Evolutionary conservation across 2,329 filamentous ascomycete species (phyloP).

Genomic region (Cladosporium sp.): DNA sequence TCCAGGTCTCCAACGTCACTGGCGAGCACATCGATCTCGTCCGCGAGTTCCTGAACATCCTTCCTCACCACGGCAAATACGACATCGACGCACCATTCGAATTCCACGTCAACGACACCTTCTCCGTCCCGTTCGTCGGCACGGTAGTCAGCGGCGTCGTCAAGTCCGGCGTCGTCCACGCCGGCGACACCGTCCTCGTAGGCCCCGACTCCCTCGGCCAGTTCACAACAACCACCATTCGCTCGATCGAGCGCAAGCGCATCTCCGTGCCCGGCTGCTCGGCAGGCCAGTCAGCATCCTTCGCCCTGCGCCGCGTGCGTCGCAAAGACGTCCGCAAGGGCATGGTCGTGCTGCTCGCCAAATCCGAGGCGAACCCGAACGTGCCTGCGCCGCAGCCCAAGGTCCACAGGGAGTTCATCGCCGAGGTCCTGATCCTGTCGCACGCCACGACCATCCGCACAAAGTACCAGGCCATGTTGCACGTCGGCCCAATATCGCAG

Average conservation of each 20-base stretch:
- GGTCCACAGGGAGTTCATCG: conserved; percentile 46
- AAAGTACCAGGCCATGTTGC: conserved; percentile 96
- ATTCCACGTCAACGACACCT: conserved; percentile 94
- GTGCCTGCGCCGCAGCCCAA: conserved; percentile 40
- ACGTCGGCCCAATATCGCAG: conserved; percentile 89
- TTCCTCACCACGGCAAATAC: conserved; percentile 91
- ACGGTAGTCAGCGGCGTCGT: conserved; percentile 94
- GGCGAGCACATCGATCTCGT: conserved; percentile 86
- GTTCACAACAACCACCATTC: conserved; percentile 78
- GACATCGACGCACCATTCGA: conserved; percentile 83
- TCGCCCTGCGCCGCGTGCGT: conserved; percentile 80
- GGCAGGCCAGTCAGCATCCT: conserved; percentile 87
- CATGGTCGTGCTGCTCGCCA: conserved; percentile 89
- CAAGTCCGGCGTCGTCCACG: conserved; percentile 74
- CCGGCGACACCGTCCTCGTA: conserved; percentile 82
- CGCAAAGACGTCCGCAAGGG: conserved; percentile 93
- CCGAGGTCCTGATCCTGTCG: conserved; percentile 85
- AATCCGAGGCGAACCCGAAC: conserved; percentile 53
- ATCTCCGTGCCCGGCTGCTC: conserved; percentile 81
- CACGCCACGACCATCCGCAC: conserved; percentile 96
- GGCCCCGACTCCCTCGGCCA: conserved; percentile 87
- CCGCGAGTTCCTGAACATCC: conserved; percentile 86
- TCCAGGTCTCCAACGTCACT: conserved; percentile 97
- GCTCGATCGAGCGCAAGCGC: conserved; percentile 90
- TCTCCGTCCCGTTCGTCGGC: conserved; percentile 93